phyloP scores from a whole-genome alignment of 805 yeast genomes.

The Lipomyces yamanashiensis region DNA sequence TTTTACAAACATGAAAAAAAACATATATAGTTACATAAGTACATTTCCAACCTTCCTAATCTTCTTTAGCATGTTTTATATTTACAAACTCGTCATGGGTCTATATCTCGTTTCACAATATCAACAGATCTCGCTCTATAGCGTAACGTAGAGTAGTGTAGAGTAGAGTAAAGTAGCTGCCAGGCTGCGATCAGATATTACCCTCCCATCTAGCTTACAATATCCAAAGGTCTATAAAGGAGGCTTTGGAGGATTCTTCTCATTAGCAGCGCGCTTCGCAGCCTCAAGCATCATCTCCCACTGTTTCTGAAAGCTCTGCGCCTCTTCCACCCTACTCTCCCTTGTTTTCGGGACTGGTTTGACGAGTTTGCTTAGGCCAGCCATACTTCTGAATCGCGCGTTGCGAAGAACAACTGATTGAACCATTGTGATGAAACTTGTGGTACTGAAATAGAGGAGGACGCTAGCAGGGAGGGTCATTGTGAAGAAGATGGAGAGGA shows the following conservation, averaged over 20 bases:
- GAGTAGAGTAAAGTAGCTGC: too few relatives aligned
- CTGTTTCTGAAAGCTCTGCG: conserved; percentile 13
- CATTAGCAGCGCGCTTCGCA: conserved; percentile 25
- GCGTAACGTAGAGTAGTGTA: too few relatives aligned
- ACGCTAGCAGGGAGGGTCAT: conserved; percentile 85
- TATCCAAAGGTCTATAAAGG: not conserved
- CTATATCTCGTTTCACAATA: not conserved
- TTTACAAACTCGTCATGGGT: too few relatives aligned
- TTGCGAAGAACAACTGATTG: conserved; percentile 73
- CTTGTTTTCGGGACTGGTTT: conserved; percentile 46
- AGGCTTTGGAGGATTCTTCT: conserved; percentile 8
- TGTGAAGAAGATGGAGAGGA: conserved; percentile 84
- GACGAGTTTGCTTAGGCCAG: conserved; percentile 66
- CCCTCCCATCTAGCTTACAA: not conserved
- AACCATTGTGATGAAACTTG: conserved; percentile 71
- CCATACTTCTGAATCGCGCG: conserved; percentile 58
- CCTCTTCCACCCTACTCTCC: not conserved
- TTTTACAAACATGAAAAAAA: too few relatives aligned
- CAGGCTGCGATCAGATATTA: too few relatives aligned
- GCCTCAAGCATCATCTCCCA: conserved; percentile 24
- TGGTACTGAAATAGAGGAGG: conserved; percentile 81
- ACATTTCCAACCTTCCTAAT: too few relatives aligned
- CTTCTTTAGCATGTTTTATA: too few relatives aligned
- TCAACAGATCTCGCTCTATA: not conserved
- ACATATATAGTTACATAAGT: too few relatives aligned